Evolutionary conservation across 1,284 basidiomycete species (phyloP), one percentile per base, ranked within the genome.

Genomic region (Ustilago tritici): DNA sequence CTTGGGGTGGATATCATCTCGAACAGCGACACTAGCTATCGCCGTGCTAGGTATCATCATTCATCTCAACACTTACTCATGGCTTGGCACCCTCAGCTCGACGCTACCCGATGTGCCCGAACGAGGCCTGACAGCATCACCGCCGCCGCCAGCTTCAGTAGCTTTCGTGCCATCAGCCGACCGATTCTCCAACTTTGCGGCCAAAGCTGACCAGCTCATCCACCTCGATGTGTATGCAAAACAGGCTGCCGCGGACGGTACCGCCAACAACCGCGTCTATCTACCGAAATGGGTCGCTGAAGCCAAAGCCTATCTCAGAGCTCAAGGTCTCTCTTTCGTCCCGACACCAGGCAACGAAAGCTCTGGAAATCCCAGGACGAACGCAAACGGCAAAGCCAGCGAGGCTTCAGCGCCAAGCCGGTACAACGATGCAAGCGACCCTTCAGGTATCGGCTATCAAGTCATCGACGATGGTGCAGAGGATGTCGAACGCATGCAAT

Each of bases 41-140:
- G 80, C 80, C 2, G n/a, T 76, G 11, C 56, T 79, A 12, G 80
- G 79, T 55, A 74, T 82, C 55, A 17, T 79, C 40, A 55, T 75
- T 19, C 80, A 82, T 34, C 61, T 79, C 54, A 81, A 78, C 43
- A 60, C 64, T 36, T 79, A 65, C 61, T 70, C 71, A 23, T 76
- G 70, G 72, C 60, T 80, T 2, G 70, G 69, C 28, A 34, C 72
- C 46, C 65, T 82, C 40, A 62, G 47, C 3, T 56, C 78, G 5
- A 67, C 69, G 8, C 50, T 82, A 0, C 78, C 80, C 28, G 70
- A 75, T 35, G 71, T 79, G 35, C 78, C 80, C 0, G 50, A 70
- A n/a, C 34, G 70, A 54, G 57, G 49, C 28, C 14, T n/a, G 12
- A 32, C 64, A n/a, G 11, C 38, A n/a, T 32, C 36, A 19, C 59